Conservation (phyloP, 306 rosid species). For the Dalbergia oliveri region DNA sequence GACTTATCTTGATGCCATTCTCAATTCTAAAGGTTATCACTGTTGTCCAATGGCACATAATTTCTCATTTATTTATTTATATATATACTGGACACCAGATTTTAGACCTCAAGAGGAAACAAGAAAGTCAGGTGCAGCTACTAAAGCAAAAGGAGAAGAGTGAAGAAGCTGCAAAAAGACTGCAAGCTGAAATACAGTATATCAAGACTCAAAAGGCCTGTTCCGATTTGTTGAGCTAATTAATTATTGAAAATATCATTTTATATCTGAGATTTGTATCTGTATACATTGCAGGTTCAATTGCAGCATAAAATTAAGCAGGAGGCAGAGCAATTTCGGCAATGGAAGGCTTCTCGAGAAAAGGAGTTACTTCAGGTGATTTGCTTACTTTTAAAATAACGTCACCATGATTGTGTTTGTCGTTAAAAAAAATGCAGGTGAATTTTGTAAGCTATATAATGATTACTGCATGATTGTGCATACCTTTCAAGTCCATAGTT, state of each 20-base stretch:
- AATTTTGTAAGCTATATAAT: not conserved
- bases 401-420: constrained; percentile 31
- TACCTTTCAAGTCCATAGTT: not conserved
- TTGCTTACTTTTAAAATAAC: constrained; percentile 41
- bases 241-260: constrained; percentile 22
- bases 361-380: constrained; percentile 85
- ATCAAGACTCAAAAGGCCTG: constrained; percentile 81
- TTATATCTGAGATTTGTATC: constrained; percentile 33
- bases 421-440: not conserved
- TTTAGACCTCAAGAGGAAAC: constrained; percentile 79
- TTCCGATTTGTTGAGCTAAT: constrained; percentile 39
- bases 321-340: constrained; percentile 84
- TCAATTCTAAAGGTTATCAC: constrained; percentile 27
- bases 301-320: constrained; percentile 84
- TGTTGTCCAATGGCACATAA: constrained; percentile 10
- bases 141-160: constrained; percentile 80
- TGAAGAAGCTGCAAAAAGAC: constrained; percentile 80
- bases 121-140: constrained; percentile 82
- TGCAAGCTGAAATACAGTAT: constrained; percentile 83
- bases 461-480: constrained; percentile 25
- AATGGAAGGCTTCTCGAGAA: constrained; percentile 84
- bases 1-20: constrained; percentile 33
- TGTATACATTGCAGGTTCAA: constrained; percentile 67
- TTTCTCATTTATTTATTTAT: not conserved
- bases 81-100: constrained; percentile 61